These are phyloP conservation scores for Cryptococcus maquisensis DNA, from an alignment of 1,284 basidiomycete species.

Conservation along the genomic window DNA sequence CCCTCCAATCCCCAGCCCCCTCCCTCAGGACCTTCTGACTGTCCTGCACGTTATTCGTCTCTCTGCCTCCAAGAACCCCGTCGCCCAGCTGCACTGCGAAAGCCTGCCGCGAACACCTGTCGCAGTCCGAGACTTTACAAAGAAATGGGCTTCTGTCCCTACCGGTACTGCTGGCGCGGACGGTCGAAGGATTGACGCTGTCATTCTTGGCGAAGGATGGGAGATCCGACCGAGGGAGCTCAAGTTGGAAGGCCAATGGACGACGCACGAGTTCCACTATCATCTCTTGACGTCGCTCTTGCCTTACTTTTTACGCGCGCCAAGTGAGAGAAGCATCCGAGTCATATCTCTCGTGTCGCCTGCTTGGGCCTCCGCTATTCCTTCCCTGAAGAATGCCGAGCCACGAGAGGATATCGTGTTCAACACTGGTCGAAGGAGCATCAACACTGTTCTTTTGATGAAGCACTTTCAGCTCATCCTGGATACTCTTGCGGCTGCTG, in stretches of 20 bases:
- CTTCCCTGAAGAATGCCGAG: slow-evolving; percentile 47
- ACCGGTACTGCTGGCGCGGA: slow-evolving; percentile 39
- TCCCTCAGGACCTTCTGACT: slow-evolving; percentile 41
- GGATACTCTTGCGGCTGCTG: slow-evolving; percentile 40
- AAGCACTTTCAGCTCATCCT: slow-evolving; percentile 40
- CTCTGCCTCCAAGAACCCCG: slow-evolving; percentile 24
- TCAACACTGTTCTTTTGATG: slow-evolving; percentile 36
- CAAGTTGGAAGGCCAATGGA: slow-evolving; percentile 25
- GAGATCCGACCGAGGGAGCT: slow-evolving; percentile 16
- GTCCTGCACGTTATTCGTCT: slow-evolving; percentile 44
- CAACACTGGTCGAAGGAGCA: slow-evolving; percentile 25
- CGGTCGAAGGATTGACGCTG: slow-evolving; percentile 45
- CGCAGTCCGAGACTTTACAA: slow-evolving; percentile 39
- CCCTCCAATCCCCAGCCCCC: slow-evolving; percentile 38
- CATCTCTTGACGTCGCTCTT: slow-evolving; percentile 70
- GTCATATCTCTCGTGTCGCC: slow-evolving; percentile 76
- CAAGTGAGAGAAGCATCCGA: slow-evolving; percentile 75
- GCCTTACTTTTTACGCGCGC: slow-evolving; percentile 69
- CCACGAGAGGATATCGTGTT: slow-evolving; percentile 14
- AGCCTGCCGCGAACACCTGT: slow-evolving; percentile 35
- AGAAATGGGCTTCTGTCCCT: slow-evolving; percentile 37
- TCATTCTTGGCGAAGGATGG: slow-evolving; percentile 46
- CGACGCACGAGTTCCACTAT: slow-evolving; percentile 53
- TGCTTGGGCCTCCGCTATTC: slow-evolving; percentile 70
- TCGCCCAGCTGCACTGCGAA: slow-evolving; percentile 45